Percentiles rank a stretch among this genome's conserved stretches.
Conservation (phyloP, 495 filamentous ascomycete genomes). For the Cercophora sp. region DNA sequence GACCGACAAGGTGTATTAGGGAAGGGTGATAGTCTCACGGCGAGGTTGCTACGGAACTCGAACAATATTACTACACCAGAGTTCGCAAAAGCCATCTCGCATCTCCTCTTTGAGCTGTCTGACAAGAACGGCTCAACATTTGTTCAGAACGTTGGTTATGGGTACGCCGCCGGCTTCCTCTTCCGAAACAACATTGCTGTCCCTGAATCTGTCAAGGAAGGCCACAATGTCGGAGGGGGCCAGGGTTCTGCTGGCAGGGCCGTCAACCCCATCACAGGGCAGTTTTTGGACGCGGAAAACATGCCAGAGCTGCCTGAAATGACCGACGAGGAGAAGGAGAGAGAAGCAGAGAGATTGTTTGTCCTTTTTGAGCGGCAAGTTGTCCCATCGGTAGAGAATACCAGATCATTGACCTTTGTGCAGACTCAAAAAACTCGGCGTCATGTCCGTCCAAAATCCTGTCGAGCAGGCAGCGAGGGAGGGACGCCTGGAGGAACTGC, state of each 20-base stretch:
- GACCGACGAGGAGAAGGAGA: conserved; percentile 87
- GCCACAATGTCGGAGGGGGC: conserved; percentile 40
- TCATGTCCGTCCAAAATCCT: conserved; percentile 82
- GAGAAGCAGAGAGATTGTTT: conserved; percentile 89
- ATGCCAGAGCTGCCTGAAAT: conserved; percentile 59
- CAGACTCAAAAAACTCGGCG: conserved; percentile 76
- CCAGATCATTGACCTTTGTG: conserved; percentile 7
- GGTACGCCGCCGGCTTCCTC: conserved; percentile 85
- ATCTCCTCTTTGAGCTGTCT: conserved; percentile 82
- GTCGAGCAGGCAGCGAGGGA: conserved; percentile 69
- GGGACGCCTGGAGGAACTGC: conserved; percentile 75
- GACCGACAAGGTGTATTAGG: conserved; percentile 81
- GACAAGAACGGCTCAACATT: conserved; percentile 67
- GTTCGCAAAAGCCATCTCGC: conserved; percentile 69
- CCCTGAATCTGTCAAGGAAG: conserved; percentile 61
- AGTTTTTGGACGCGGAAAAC: conserved; percentile 68
- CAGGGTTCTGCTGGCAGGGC: conserved; percentile 21
- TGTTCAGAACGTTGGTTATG: conserved; percentile 82
- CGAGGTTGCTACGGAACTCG: conserved; percentile 74
- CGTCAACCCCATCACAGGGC: conserved; percentile 88
- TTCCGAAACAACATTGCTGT: conserved; percentile 75
- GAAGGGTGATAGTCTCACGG: conserved; percentile 65
- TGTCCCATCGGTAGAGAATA: background rate
- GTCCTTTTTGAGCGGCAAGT: conserved; percentile 87
- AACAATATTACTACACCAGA: conserved; percentile 65